A percentile compares a stretch with the other conserved stretches of the same genome.
These are phyloP conservation scores for Trichophyton rubrum DNA, from an alignment of 2,329 filamentous ascomycete genomes.

Conservation along the genomic window DNA sequence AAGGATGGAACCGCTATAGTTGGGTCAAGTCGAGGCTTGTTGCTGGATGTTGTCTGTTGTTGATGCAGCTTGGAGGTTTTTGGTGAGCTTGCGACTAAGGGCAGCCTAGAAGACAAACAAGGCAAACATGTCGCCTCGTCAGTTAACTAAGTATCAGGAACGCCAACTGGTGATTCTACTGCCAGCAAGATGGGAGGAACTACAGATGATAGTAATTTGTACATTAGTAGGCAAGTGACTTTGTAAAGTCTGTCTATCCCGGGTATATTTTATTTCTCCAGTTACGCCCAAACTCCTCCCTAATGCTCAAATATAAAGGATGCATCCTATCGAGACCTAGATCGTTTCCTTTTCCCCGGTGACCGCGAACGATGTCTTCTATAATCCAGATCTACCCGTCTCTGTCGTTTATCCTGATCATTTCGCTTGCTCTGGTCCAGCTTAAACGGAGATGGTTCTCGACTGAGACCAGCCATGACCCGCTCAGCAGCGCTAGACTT, in stretches of 20 bases:
- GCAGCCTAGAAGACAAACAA: conserved; percentile 3
- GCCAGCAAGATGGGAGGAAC: not conserved
- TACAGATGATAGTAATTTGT: not conserved
- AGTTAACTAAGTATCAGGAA: not conserved
- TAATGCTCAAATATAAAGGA: not conserved
- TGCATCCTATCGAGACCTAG: conserved; percentile 13
- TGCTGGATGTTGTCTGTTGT: not conserved
- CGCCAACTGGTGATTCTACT: not conserved
- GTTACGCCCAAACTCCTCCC: not conserved
- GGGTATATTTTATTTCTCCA: conserved; percentile 1
- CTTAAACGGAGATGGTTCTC: conserved; percentile 12
- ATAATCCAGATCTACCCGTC: conserved; percentile 8
- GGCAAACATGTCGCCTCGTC: not conserved
- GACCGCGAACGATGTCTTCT: conserved; percentile 13
- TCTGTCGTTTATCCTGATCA: conserved; percentile 1
- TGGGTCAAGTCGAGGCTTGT: not conserved
- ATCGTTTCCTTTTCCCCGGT: conserved; percentile 13
- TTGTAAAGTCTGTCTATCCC: not conserved
- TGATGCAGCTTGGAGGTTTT: not conserved
- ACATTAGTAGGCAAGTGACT: not conserved
- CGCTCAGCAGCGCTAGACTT: conserved; percentile 17
- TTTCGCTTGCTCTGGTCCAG: conserved; percentile 9
- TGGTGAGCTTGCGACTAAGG: not conserved
- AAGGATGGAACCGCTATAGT: not conserved
- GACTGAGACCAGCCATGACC: conserved; percentile 17